Conservation (phyloP, 305 asterid genomes). For the Fraxinus baroniana region DNA sequence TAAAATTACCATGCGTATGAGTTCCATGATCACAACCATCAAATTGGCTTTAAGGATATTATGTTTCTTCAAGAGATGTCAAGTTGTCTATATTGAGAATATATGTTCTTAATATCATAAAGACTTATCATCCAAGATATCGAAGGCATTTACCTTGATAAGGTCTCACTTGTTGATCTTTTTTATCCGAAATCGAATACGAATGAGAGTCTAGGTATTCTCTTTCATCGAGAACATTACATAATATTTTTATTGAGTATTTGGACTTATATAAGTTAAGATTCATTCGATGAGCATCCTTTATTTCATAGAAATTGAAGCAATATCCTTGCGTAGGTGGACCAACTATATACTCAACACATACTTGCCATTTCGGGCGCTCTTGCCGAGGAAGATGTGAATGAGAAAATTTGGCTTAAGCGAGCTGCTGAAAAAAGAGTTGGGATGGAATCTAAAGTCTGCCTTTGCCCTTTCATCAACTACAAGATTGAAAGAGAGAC, state of each 20-base stretch:
- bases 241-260: neutral
- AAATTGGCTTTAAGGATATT: neutral
- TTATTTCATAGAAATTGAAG: neutral
- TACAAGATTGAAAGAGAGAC: neutral
- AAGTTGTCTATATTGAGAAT: neutral
- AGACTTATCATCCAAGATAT: neutral
- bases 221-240: neutral
- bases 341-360: neutral
- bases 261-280: neutral
- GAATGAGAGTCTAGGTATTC: neutral
- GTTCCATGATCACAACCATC: neutral
- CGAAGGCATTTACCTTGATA: neutral
- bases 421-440: neutral
- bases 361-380: neutral
- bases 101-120: neutral
- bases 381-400: neutral
- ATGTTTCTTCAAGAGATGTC: neutral
- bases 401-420: neutral
- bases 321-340: neutral
- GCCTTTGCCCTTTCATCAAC: neutral
- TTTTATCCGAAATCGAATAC: neutral
- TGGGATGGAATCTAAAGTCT: neutral
- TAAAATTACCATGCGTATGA: neutral
- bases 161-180: neutral
- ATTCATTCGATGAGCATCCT: neutral